phyloP scores from a whole-genome alignment of 768 basidiomycete species.

The Pleurotus citrinopileatus region DNA sequence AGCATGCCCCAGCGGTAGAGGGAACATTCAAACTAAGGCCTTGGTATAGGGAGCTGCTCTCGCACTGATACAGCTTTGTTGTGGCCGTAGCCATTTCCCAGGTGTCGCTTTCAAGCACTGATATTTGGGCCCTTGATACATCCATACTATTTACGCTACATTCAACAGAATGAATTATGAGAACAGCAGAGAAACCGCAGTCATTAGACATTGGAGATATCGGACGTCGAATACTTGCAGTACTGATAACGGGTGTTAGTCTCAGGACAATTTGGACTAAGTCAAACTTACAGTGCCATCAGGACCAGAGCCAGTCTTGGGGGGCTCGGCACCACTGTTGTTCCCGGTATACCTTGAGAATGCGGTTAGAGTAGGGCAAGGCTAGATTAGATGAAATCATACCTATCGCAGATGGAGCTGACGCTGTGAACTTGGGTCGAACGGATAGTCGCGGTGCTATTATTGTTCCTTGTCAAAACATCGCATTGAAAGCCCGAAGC shows the following conservation, averaged over 20 bases:
- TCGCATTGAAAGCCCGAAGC: neutral
- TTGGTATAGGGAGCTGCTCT: too few species aligned
- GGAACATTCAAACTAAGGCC: too few species aligned
- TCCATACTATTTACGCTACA: too few species aligned
- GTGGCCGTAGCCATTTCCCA: too few species aligned
- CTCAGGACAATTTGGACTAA: neutral
- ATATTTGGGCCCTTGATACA: too few species aligned
- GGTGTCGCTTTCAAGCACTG: too few species aligned
- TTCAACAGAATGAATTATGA: too few species aligned
- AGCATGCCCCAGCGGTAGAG: too few species aligned
- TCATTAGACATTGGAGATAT: neutral
- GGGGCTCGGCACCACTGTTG: slow-evolving; percentile 27
- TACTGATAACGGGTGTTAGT: neutral
- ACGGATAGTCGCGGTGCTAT: slow-evolving; percentile 29
- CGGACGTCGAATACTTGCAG: slow-evolving; percentile 7
- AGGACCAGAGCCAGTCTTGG: slow-evolving; percentile 26
- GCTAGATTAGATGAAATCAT: too few species aligned
- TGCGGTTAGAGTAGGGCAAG: too few species aligned
- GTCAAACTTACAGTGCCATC: slow-evolving; percentile 25
- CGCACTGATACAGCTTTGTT: too few species aligned
- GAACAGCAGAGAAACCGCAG: too few species aligned
- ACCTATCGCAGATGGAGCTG: slow-evolving; percentile 28
- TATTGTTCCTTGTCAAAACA: neutral
- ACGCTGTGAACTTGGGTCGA: slow-evolving; percentile 28
- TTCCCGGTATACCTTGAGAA: slow-evolving; percentile 29